These are phyloP conservation scores for Talaromyces amestolkiae DNA, from an alignment of 2,329 filamentous ascomycete genomes.

Conservation along the genomic window DNA sequence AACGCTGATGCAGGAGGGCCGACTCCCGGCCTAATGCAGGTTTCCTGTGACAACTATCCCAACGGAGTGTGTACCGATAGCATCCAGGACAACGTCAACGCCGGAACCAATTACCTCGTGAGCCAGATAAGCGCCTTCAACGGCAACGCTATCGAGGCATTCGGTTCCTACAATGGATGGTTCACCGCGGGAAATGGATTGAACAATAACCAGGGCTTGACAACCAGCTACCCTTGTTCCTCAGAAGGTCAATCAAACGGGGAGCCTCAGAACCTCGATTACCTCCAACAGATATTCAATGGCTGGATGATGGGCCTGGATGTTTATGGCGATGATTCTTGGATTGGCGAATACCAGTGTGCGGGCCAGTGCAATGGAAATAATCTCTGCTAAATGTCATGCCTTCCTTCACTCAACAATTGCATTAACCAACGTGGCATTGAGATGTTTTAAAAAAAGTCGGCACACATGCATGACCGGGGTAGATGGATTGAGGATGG, in stretches of 20 bases:
- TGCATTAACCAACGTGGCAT: neutral
- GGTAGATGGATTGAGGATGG: neutral
- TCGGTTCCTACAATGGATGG: slow-evolving; percentile 40
- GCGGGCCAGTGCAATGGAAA: slow-evolving; percentile 22
- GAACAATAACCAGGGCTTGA: slow-evolving; percentile 33
- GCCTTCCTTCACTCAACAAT: neutral
- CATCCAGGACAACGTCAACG: slow-evolving; percentile 37
- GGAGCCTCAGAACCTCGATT: slow-evolving; percentile 37
- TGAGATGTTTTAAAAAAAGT: neutral
- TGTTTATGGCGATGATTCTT: slow-evolving; percentile 30
- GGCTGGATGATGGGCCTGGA: slow-evolving; percentile 39
- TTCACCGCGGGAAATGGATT: slow-evolving; percentile 31
- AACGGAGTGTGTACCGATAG: slow-evolving; percentile 34
- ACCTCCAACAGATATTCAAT: slow-evolving; percentile 38
- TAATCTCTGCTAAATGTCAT: slow-evolving; percentile 20
- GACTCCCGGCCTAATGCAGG: slow-evolving; percentile 39
- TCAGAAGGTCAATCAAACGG: slow-evolving; percentile 30
- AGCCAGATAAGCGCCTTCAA: slow-evolving; percentile 25
- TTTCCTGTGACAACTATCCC: slow-evolving; percentile 37
- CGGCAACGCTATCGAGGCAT: slow-evolving; percentile 34
- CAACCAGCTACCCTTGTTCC: slow-evolving; percentile 29
- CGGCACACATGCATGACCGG: neutral
- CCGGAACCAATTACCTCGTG: slow-evolving; percentile 33
- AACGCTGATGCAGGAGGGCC: slow-evolving; percentile 34
- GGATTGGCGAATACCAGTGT: slow-evolving; percentile 26